A percentile compares a stretch with the other conserved stretches of the same genome.
These are phyloP conservation scores for Nephelium lappaceum DNA, from an alignment of 345 rosid genomes.

Conservation along the genomic window DNA sequence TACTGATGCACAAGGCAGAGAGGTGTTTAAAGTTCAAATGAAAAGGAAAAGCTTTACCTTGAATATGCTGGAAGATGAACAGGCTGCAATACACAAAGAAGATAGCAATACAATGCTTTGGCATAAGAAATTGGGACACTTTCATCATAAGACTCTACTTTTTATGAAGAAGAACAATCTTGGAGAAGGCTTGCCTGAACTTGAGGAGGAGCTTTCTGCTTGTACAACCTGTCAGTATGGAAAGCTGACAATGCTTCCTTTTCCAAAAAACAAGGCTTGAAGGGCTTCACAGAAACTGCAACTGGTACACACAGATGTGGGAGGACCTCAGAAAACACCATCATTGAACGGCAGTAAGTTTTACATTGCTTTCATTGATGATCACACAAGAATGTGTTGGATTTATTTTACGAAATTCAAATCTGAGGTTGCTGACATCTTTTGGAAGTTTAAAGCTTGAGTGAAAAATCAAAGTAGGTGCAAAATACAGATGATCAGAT, in stretches of 20 bases:
- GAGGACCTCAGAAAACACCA: too few relatives aligned
- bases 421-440: too few relatives aligned
- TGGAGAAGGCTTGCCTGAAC: neutral
- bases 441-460: too few relatives aligned
- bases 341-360: too few relatives aligned
- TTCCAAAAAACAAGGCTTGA: conserved; percentile 5
- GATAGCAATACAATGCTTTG: neutral
- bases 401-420: too few relatives aligned
- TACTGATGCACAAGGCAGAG: neutral
- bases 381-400: too few relatives aligned
- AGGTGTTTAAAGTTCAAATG: conserved; percentile 1
- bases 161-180: conserved; percentile 15
- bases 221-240: conserved; percentile 11
- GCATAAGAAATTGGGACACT: conserved; percentile 10
- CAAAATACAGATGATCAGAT: conserved; percentile 7
- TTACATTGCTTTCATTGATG: too few relatives aligned
- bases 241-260: conserved; percentile 2
- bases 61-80: too few relatives aligned
- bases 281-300: conserved; percentile 11
- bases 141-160: neutral
- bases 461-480: conserved; percentile 12
- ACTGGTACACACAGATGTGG: too few relatives aligned
- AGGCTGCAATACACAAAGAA: neutral
- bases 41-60: too few relatives aligned
- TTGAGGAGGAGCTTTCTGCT: neutral